phyloP scores from a whole-genome alignment of 2,329 filamentous ascomycete species.

The Botrytis fabae region DNA sequence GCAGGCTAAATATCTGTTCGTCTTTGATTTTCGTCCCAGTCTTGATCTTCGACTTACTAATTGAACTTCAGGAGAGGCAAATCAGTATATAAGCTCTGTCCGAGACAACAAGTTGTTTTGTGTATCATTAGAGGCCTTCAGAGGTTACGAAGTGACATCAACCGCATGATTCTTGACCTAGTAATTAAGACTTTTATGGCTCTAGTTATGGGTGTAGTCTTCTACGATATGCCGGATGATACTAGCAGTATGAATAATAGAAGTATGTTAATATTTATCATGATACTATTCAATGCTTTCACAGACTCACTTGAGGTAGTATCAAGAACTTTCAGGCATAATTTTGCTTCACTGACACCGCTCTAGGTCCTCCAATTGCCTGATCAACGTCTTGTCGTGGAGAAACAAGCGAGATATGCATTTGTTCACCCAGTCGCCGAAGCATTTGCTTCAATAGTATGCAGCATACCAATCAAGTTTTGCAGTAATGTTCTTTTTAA shows the following conservation, averaged over 20 bases:
- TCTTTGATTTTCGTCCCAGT: neutral
- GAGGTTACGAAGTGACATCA: conserved; percentile 74
- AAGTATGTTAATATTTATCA: conserved; percentile 66
- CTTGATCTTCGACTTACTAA: neutral
- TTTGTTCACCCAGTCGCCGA: conserved; percentile 89
- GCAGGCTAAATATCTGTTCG: conserved; percentile 32
- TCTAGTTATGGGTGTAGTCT: conserved; percentile 61
- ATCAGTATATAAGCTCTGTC: conserved; percentile 83
- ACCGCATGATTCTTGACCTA: conserved; percentile 55
- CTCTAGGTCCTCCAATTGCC: conserved; percentile 71
- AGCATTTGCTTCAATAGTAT: conserved; percentile 84
- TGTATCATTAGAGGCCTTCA: conserved; percentile 81
- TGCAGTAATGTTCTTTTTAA: conserved; percentile 66
- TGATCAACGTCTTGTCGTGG: conserved; percentile 83
- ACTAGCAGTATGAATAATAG: conserved; percentile 62
- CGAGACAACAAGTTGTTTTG: conserved; percentile 72
- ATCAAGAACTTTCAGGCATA: neutral
- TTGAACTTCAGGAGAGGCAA: conserved; percentile 50
- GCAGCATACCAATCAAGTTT: conserved; percentile 82
- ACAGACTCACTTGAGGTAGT: conserved; percentile 55
- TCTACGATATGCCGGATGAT: conserved; percentile 57
- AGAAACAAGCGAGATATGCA: conserved; percentile 85
- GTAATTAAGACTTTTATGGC: conserved; percentile 49
- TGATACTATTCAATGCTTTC: conserved; percentile 66
- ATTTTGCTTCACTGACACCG: neutral